phyloP scores from a whole-genome alignment of 1,284 basidiomycete species.

The Bondarzewia mesenterica region DNA sequence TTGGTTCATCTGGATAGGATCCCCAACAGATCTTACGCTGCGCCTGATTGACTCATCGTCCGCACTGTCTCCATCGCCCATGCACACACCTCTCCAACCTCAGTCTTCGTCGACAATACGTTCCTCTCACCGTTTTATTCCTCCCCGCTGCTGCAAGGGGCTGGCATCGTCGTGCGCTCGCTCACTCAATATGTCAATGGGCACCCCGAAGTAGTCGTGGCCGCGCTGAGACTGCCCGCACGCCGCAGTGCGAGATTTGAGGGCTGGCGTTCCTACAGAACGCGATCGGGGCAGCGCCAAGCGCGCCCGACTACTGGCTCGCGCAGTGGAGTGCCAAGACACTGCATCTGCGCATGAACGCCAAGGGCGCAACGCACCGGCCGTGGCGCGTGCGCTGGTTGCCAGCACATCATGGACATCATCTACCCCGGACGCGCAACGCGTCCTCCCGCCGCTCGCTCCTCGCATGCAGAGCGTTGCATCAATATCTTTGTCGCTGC shows the following conservation, averaged over 20 bases:
- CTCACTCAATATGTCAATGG: conserved; percentile 93
- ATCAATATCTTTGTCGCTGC: conserved; percentile 34
- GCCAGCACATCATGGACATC: conserved; percentile 61
- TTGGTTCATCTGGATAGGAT: conserved; percentile 94
- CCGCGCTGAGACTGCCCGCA: conserved; percentile 65
- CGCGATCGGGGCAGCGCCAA: conserved; percentile 88
- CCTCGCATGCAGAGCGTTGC: conserved; percentile 62
- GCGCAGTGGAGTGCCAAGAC: conserved; percentile 91
- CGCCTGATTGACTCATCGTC: conserved; percentile 75
- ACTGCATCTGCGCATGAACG: conserved; percentile 78
- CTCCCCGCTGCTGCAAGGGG: conserved; percentile 80
- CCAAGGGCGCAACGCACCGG: conserved; percentile 83
- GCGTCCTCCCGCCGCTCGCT: conserved; percentile 58
- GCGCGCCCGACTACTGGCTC: conserved; percentile 87
- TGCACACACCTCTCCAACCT: conserved; percentile 47
- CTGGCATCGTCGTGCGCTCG: conserved; percentile 79
- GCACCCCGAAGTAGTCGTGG: conserved; percentile 89
- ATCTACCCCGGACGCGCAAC: conserved; percentile 79
- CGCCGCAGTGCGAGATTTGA: conserved; percentile 39
- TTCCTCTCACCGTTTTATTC: conserved; percentile 91
- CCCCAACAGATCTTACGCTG: conserved; percentile 92
- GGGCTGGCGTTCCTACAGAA: conserved; percentile 82
- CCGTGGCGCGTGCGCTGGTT: conserved; percentile 63
- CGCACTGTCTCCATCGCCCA: conserved; percentile 55
- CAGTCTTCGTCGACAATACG: conserved; percentile 89